Conservation (phyloP, 1,284 basidiomycete species). For the Blastosporella zonata region DNA sequence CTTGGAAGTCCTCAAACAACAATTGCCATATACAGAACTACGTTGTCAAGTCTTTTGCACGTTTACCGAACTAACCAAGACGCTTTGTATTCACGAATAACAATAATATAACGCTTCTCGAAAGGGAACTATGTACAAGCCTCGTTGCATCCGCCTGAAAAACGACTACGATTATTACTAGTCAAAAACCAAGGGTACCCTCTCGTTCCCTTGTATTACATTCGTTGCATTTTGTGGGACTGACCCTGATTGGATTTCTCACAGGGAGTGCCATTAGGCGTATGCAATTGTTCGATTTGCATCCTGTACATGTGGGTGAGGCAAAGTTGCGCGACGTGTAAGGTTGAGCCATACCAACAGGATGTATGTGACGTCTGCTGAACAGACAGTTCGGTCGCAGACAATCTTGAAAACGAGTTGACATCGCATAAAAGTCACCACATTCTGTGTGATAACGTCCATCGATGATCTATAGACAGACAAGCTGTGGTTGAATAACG, state of each 20-base stretch:
- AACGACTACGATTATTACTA: background rate
- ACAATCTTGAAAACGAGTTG: slow-evolving; percentile 69
- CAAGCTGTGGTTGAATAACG: slow-evolving; percentile 15
- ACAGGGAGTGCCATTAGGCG: slow-evolving; percentile 69
- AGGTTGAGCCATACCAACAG: slow-evolving; percentile 41
- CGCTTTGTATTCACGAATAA: background rate
- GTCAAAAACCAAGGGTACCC: slow-evolving; percentile 26
- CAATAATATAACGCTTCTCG: no score
- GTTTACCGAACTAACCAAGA: background rate
- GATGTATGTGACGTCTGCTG: slow-evolving; percentile 62
- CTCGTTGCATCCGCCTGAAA: background rate
- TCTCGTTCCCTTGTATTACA: slow-evolving; percentile 44
- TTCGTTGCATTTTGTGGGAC: slow-evolving; percentile 54
- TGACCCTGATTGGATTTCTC: slow-evolving; percentile 72
- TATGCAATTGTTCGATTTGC: slow-evolving; percentile 55
- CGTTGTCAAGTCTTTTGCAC: slow-evolving; percentile 4
- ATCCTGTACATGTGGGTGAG: slow-evolving; percentile 40
- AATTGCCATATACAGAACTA: slow-evolving; percentile 11
- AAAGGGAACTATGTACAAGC: background rate
- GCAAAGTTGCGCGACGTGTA: background rate
- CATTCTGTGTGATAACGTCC: slow-evolving; percentile 71
- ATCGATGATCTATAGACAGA: slow-evolving; percentile 59
- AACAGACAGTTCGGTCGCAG: slow-evolving; percentile 63
- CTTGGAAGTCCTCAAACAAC: background rate
- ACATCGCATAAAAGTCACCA: slow-evolving; percentile 74